Percentiles rank a stretch among this genome's conserved stretches.
phyloP scores from a whole-genome alignment of 2,329 filamentous ascomycete species.

The Lachnellula subtilissima region DNA sequence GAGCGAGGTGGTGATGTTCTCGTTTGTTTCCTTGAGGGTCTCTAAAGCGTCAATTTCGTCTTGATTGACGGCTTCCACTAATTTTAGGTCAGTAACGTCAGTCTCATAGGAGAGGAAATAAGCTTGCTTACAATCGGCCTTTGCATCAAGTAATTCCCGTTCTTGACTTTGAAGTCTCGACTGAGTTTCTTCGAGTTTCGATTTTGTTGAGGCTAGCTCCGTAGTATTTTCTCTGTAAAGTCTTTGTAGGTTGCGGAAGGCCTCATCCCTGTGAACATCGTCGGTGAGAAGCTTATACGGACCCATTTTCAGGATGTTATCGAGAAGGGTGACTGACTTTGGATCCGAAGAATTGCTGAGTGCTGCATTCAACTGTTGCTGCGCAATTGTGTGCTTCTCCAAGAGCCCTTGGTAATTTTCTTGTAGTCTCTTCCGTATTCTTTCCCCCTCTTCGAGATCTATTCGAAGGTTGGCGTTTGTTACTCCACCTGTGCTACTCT shows the following conservation, averaged over 20 bases:
- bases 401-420: slow-evolving; percentile 52
- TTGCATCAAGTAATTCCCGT: slow-evolving; percentile 49
- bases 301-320: slow-evolving; percentile 32
- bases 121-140: slow-evolving; percentile 44
- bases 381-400: slow-evolving; percentile 52
- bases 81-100: slow-evolving; percentile 17
- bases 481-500: slow-evolving; percentile 48
- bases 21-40: slow-evolving; percentile 55
- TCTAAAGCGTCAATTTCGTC: slow-evolving; percentile 51
- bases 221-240: slow-evolving; percentile 41
- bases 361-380: slow-evolving; percentile 54
- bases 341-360: slow-evolving; percentile 47
- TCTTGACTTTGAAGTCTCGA: slow-evolving; percentile 47
- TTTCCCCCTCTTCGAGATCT: slow-evolving; percentile 51
- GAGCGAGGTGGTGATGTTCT: slow-evolving; percentile 54
- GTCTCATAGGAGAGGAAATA: neutral
- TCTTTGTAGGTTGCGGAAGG: slow-evolving; percentile 47
- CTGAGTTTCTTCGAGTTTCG: slow-evolving; percentile 40
- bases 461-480: slow-evolving; percentile 50
- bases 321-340: slow-evolving; percentile 46
- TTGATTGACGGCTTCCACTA: slow-evolving; percentile 50
- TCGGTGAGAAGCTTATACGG: slow-evolving; percentile 40
- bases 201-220: slow-evolving; percentile 45
- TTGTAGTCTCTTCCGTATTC: slow-evolving; percentile 48
- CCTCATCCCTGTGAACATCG: slow-evolving; percentile 46